Percentiles rank a stretch among this genome's conserved stretches.
Conservation (phyloP, 2,329 filamentous ascomycete species). For the Penicillium sp. region DNA sequence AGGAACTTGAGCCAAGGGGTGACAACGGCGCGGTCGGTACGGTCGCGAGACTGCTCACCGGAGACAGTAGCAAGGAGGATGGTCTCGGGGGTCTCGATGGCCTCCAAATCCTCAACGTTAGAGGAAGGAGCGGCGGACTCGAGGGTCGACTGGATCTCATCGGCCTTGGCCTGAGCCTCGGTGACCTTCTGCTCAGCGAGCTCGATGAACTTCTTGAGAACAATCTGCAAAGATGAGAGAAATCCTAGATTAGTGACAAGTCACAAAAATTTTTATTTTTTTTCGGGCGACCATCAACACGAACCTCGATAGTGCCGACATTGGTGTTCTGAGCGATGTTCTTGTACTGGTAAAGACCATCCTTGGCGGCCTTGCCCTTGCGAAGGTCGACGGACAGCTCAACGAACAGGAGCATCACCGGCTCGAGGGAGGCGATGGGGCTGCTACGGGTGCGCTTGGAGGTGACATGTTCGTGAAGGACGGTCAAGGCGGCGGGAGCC, state of each 20-base stretch:
- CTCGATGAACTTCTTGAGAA: slow-evolving; percentile 97
- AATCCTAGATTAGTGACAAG: slow-evolving; percentile 10
- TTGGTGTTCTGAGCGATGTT: slow-evolving; percentile 99
- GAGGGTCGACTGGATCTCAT: slow-evolving; percentile 85
- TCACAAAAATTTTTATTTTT: not conserved
- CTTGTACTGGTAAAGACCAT: slow-evolving; percentile 99
- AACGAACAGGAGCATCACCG: slow-evolving; percentile 96
- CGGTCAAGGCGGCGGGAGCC: slow-evolving; percentile 83
- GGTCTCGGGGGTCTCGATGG: slow-evolving; percentile 95
- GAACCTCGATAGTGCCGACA: slow-evolving; percentile 82
- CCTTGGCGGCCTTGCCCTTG: slow-evolving; percentile 98
- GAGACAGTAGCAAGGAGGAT: slow-evolving; percentile 97
- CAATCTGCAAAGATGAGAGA: slow-evolving; percentile 56
- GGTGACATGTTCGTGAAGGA: slow-evolving; percentile 98
- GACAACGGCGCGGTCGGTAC: slow-evolving; percentile 95
- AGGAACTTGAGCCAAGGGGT: slow-evolving; percentile 99
- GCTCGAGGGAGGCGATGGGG: slow-evolving; percentile 92
- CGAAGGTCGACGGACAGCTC: slow-evolving; percentile 95
- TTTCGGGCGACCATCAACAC: slow-evolving; percentile 46
- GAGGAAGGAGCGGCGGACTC: slow-evolving; percentile 70
- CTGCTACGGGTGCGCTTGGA: slow-evolving; percentile 97
- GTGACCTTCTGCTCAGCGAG: slow-evolving; percentile 95
- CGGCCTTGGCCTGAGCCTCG: slow-evolving; percentile 91
- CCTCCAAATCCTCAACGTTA: slow-evolving; percentile 92
- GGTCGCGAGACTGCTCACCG: slow-evolving; percentile 94